These are phyloP conservation scores for Akanthomyces uredinophilus DNA, from an alignment of 2,329 filamentous ascomycete species.

Conservation along the genomic window DNA sequence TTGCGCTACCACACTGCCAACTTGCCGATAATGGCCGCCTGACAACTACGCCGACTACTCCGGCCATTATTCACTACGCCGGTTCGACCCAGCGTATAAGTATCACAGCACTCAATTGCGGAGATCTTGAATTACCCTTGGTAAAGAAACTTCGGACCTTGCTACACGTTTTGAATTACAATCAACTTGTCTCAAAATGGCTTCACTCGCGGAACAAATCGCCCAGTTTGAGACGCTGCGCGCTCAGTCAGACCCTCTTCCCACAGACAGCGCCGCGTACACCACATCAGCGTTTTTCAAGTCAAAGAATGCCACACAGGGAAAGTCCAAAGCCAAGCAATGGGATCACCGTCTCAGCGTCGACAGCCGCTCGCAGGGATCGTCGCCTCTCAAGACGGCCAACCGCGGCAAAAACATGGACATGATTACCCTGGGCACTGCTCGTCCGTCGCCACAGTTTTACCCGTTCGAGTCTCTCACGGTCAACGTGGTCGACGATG, in stretches of 20 bases:
- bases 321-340: slow-evolving; percentile 4
- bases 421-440: slow-evolving; percentile 14
- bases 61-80: not conserved
- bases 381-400: slow-evolving; percentile 13
- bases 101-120: not conserved
- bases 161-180: not conserved
- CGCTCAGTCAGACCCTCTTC: slow-evolving; percentile 12
- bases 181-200: not conserved
- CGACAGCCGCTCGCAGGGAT: slow-evolving; percentile 7
- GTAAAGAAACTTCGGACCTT: not conserved
- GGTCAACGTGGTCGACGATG: slow-evolving; percentile 11
- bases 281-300: slow-evolving; percentile 13
- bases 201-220: slow-evolving; percentile 10
- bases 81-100: slow-evolving; percentile 6
- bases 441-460: slow-evolving; percentile 13
- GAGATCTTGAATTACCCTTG: not conserved
- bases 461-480: slow-evolving; percentile 11
- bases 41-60: slow-evolving; percentile 9
- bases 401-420: slow-evolving; percentile 9
- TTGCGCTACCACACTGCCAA: not conserved
- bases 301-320: slow-evolving; percentile 10
- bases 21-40: slow-evolving; percentile 5
- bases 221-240: slow-evolving; percentile 9
- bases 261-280: slow-evolving; percentile 13
- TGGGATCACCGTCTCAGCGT: slow-evolving; percentile 7